Conservation (phyloP, 306 rosid genomes). For the Bauhinia variegata region DNA sequence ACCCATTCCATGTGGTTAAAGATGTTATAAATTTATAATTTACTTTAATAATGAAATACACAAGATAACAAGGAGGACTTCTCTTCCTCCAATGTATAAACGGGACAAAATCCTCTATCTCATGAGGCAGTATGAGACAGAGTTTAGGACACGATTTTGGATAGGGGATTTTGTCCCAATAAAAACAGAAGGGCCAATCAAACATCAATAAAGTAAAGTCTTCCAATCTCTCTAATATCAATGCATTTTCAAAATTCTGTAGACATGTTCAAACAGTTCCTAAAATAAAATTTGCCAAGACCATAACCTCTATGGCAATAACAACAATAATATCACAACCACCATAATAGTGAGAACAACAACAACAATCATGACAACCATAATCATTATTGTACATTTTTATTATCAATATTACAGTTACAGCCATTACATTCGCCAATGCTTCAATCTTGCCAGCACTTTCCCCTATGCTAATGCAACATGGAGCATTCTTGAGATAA, state of each 20-base stretch:
- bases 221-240: not conserved
- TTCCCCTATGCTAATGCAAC: slow-evolving; percentile 21
- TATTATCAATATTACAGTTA: slow-evolving; percentile 5
- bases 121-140: too few species aligned
- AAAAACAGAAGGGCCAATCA: not conserved
- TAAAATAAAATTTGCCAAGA: not conserved
- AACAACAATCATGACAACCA: slow-evolving; percentile 7
- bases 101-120: too few species aligned
- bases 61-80: not conserved
- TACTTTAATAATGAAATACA: not conserved
- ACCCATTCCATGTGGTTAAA: not conserved
- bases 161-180: too few species aligned
- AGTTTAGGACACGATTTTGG: too few species aligned
- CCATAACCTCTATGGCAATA: not conserved
- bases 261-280: not conserved
- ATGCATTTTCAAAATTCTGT: too few species aligned
- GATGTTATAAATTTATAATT: not conserved
- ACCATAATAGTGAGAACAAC: not conserved
- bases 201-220: not conserved
- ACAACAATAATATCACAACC: not conserved
- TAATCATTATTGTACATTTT: not conserved
- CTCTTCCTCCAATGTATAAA: not conserved
- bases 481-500: slow-evolving; percentile 25
- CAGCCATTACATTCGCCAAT: slow-evolving; percentile 7
- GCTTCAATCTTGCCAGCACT: slow-evolving; percentile 1